phyloP scores from a whole-genome alignment of 2,329 filamentous ascomycete species.

The Ophiostoma ulmi region DNA sequence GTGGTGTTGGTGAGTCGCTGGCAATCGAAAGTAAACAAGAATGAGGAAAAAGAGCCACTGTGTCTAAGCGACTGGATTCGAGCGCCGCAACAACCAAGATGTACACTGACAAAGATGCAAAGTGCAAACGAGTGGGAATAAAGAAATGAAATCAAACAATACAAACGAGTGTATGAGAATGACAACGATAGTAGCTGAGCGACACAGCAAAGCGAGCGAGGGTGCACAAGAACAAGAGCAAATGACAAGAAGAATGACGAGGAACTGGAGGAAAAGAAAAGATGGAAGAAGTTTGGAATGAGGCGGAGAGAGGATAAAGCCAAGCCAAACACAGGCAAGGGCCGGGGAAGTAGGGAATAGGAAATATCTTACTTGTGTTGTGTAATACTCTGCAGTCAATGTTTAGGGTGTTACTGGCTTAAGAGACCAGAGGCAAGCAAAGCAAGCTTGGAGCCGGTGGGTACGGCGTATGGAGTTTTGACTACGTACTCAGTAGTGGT shows the following conservation, averaged over 20 bases:
- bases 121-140: background rate
- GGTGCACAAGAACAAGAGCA: slow-evolving; percentile 2
- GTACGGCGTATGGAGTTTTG: slow-evolving; percentile 1
- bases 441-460: slow-evolving; percentile 16
- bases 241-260: background rate
- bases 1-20: background rate
- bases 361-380: background rate
- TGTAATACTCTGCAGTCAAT: slow-evolving; percentile 10
- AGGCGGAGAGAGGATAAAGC: background rate
- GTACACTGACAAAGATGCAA: background rate
- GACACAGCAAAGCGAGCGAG: background rate
- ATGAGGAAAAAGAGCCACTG: background rate
- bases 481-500: background rate
- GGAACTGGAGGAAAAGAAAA: slow-evolving; percentile 3
- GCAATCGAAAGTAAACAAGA: slow-evolving; percentile 10
- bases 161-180: slow-evolving; percentile 1
- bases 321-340: slow-evolving; percentile 5
- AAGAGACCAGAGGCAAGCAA: background rate
- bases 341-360: slow-evolving; percentile 2
- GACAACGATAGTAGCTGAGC: background rate
- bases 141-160: background rate
- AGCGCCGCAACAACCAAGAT: background rate
- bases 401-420: background rate
- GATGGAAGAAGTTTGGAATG: slow-evolving; percentile 16
- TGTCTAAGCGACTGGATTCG: background rate